Conservation (phyloP, 352 stramenopile genomes). For the Pythium aquatile region DNA sequence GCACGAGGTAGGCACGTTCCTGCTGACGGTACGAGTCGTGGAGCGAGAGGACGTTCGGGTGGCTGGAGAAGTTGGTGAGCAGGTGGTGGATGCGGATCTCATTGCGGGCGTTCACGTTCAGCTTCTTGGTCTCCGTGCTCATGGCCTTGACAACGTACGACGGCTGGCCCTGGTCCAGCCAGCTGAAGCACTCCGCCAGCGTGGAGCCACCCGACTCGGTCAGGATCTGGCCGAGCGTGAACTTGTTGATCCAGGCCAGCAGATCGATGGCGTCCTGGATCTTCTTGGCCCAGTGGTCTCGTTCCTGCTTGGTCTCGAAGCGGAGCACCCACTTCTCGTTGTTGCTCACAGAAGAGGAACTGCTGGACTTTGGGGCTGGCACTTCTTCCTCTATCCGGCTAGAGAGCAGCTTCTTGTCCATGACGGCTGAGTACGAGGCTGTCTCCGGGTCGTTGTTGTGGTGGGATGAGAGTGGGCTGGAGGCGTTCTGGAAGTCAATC, state of each 20-base stretch:
- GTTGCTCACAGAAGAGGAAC: conserved; percentile 8
- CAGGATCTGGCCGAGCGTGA: conserved; percentile 54
- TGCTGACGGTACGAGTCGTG: conserved; percentile 65
- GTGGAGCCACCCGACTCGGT: conserved; percentile 56
- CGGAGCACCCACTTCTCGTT: conserved; percentile 66
- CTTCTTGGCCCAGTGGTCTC: conserved; percentile 57
- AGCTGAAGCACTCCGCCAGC: conserved; percentile 62
- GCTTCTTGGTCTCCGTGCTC: conserved; percentile 45
- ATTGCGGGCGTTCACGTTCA: conserved; percentile 45
- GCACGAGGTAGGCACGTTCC: conserved; percentile 59
- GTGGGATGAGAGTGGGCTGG: conserved; percentile 3
- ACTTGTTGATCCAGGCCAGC: conserved; percentile 69
- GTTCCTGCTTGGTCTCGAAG: conserved; percentile 73
- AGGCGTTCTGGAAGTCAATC: conserved; percentile 53
- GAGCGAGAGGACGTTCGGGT: conserved; percentile 64
- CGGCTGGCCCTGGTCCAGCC: conserved; percentile 50
- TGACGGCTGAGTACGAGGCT: neutral
- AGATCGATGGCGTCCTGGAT: conserved; percentile 67
- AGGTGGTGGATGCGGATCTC: conserved; percentile 65
- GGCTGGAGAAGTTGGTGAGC: conserved; percentile 68
- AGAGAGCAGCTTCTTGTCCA: conserved; percentile 9
- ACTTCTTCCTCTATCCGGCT: conserved; percentile 26
- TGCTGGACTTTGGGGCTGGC: conserved; percentile 19
- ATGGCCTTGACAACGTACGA: conserved; percentile 73
- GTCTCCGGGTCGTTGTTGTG: conserved; percentile 4